A percentile compares a stretch with the other conserved stretches of the same genome.
phyloP scores from a whole-genome alignment of 1,284 basidiomycete species.

The Microbotryum silenes-acaulis region DNA sequence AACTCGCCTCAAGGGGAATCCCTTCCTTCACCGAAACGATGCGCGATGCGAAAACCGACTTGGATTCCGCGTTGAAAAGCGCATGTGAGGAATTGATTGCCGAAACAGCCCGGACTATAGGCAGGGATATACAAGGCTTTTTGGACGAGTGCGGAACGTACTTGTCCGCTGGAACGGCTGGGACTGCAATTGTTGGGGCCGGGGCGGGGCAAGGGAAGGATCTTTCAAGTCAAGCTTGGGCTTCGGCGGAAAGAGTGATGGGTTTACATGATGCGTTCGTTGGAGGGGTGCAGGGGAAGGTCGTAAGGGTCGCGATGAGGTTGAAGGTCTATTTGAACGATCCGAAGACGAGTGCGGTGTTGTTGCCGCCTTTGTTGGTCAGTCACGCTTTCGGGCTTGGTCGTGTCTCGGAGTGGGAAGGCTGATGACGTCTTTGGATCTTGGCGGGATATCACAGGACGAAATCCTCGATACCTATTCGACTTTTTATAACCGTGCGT shows the following conservation, averaged over 20 bases:
- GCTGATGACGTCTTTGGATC: no score
- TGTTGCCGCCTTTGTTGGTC: conserved; percentile 63
- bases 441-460: conserved; percentile 38
- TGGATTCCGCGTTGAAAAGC: conserved; percentile 71
- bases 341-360: conserved; percentile 65
- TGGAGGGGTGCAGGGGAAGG: conserved; percentile 8
- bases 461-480: conserved; percentile 65
- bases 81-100: conserved; percentile 74
- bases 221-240: conserved; percentile 50
- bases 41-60: conserved; percentile 48
- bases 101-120: conserved; percentile 50
- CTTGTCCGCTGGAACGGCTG: conserved; percentile 36
- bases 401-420: background rate
- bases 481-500: conserved; percentile 51
- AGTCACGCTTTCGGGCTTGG: background rate
- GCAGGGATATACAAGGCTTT: conserved; percentile 54
- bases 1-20: conserved; percentile 25
- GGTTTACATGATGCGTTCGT: conserved; percentile 27
- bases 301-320: conserved; percentile 16
- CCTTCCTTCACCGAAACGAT: conserved; percentile 35
- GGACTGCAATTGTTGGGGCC: conserved; percentile 26
- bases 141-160: conserved; percentile 48
- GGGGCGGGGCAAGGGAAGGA: conserved; percentile 32
- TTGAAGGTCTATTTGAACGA: conserved; percentile 59
- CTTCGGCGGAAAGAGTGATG: conserved; percentile 41